Base-by-base conservation (phyloP, 371 early-diverging fungal species). In the Mortierella sp. region DNA sequence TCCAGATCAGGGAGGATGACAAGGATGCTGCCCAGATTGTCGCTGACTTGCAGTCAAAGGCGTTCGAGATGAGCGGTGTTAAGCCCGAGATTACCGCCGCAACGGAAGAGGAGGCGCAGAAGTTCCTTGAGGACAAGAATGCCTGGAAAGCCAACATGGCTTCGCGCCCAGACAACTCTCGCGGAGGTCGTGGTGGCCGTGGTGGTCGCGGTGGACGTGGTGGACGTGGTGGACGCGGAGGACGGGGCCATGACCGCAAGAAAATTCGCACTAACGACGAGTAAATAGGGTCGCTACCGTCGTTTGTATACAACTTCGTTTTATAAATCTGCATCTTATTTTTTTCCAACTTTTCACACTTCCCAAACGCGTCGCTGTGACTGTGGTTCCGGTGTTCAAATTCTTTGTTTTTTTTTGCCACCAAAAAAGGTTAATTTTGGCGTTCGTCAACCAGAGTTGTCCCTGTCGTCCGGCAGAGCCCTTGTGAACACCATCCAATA, bases 91-190 rank as follows among this genome's bases (percentile, higher is more conserved):
- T 81, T 47, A 51, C 67, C 5, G 66, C 42, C 23, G 65, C 60
- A 0, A 60, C 78, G 8, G 82, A 75, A 4, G 82, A 78, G 56
- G 82, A 83, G 54, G 54, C 51, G 0, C 60, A 73, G 50, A 50
- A 57, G 37, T 81, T 80, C 49, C 79, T 82, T 48, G 73, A 75
- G 14, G 83, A 79, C 55, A 78, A 80, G 78, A 79, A 75, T 28
- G 63, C 70, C 0, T 44, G 56, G 42, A 73, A 53, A 55, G 67
- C 60, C n/a, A 42, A 61, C 19, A 70, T 48, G 59, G 50, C 63
- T 4, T 34, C 60, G 12, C 60, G 71, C 32, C n/a, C 9, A 3
- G 46, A 64, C 6, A 39, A 59, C 37, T 14, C 37, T 32, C 51
- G 60, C 51, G 49, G 51, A 17, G 58, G 68, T 37, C 61, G 73